Evolutionary conservation across 345 rosid species (phyloP).

Genomic region (Schrenkiella parvula): DNA sequence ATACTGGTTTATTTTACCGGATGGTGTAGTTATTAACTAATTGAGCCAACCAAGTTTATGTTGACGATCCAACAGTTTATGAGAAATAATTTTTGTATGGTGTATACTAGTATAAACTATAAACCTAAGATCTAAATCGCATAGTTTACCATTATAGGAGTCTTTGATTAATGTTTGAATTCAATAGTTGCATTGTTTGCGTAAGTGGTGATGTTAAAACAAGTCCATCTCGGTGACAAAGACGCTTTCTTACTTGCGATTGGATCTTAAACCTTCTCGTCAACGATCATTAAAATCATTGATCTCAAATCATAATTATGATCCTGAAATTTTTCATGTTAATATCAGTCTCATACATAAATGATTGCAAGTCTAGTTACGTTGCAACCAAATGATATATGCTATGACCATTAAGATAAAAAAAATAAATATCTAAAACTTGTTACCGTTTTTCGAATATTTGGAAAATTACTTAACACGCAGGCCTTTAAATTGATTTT

Average conservation of each 20-base stretch:
- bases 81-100: neutral
- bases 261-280: slow-evolving; percentile 20
- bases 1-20: neutral
- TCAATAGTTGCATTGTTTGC: slow-evolving; percentile 15
- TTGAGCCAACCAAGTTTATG: slow-evolving; percentile 4
- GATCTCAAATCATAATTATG: slow-evolving; percentile 10
- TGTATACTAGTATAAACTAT: neutral
- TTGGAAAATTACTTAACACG: neutral
- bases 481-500: neutral
- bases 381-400: neutral
- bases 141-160: slow-evolving; percentile 23
- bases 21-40: neutral
- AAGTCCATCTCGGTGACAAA: slow-evolving; percentile 7
- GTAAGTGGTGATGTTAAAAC: slow-evolving; percentile 12
- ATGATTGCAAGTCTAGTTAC: neutral
- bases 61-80: slow-evolving; percentile 16
- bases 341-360: slow-evolving; percentile 1
- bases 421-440: neutral
- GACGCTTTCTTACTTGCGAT: slow-evolving; percentile 14
- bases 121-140: slow-evolving; percentile 31
- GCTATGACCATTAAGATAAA: neutral
- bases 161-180: neutral
- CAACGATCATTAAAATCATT: slow-evolving; percentile 27
- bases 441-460: neutral
- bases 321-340: neutral